Percentiles rank a stretch among this genome's conserved stretches.
phyloP scores from a whole-genome alignment of 225 moss, liverwort and hornwort genomes.

The Straminergon stramineum region DNA sequence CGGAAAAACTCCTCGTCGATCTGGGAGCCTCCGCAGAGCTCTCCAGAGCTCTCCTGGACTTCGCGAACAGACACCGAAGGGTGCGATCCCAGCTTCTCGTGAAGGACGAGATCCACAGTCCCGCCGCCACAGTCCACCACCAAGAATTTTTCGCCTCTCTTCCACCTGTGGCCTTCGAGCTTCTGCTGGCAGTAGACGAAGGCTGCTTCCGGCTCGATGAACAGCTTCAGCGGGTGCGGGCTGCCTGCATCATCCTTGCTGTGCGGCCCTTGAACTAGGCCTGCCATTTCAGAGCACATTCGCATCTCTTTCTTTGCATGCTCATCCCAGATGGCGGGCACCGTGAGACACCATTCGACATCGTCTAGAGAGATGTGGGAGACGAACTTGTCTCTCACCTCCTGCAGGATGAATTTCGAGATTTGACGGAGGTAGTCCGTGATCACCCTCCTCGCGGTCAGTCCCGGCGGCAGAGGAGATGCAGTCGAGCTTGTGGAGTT shows the following conservation, averaged over 20 bases:
- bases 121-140: conserved; percentile 14
- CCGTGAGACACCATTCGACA: conserved; percentile 30
- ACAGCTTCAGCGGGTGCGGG: not conserved
- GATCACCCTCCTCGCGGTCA: not conserved
- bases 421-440: not conserved
- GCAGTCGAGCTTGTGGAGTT: not conserved
- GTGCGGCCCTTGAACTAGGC: not conserved
- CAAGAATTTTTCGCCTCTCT: not conserved
- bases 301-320: not conserved
- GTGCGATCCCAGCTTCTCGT: not conserved
- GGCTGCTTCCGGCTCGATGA: conserved; percentile 5
- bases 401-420: not conserved
- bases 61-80: not conserved
- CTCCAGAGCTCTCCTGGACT: conserved; percentile 8
- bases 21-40: conserved; percentile 1
- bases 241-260: not conserved
- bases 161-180: not conserved
- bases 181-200: not conserved
- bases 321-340: conserved; percentile 32
- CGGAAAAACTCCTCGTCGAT: conserved; percentile 3
- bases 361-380: not conserved
- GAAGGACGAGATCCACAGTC: conserved; percentile 6
- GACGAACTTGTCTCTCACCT: not conserved
- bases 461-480: not conserved
- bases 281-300: not conserved